phyloP scores from a whole-genome alignment of 306 rosid species.

The Inga leiocalycina region DNA sequence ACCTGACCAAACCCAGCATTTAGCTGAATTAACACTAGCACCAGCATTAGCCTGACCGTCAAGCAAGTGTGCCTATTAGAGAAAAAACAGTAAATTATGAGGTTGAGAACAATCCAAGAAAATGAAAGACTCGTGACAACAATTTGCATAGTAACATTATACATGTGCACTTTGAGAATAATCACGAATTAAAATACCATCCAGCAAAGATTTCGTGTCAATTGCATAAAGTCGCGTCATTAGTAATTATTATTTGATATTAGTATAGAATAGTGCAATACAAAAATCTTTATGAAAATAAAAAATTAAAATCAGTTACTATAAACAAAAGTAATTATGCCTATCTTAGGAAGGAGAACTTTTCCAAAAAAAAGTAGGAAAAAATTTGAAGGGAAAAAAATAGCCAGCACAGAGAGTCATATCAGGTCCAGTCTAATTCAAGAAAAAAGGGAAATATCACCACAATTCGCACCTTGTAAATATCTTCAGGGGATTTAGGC shows the following conservation, averaged over 20 bases:
- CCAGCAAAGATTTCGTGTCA: conserved; percentile 4
- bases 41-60: conserved; percentile 99
- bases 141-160: conserved; percentile 10
- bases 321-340: no score
- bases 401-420: no score
- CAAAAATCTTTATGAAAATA: background rate
- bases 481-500: conserved; percentile 96
- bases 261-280: no score
- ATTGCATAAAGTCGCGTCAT: background rate
- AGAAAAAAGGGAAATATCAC: background rate
- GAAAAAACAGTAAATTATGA: conserved; percentile 17
- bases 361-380: background rate
- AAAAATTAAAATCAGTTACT: no score
- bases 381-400: no score
- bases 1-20: conserved; percentile 99
- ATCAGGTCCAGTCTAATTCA: conserved; percentile 1
- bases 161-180: background rate
- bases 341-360: background rate
- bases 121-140: conserved; percentile 2
- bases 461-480: conserved; percentile 73
- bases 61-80: conserved; percentile 87
- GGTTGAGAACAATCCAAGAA: conserved; percentile 19
- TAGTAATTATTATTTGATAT: background rate
- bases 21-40: conserved; percentile 99
- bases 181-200: background rate